Base-by-base conservation (phyloP, 2,329 filamentous ascomycete species). In the Ophiostoma piceae region DNA sequence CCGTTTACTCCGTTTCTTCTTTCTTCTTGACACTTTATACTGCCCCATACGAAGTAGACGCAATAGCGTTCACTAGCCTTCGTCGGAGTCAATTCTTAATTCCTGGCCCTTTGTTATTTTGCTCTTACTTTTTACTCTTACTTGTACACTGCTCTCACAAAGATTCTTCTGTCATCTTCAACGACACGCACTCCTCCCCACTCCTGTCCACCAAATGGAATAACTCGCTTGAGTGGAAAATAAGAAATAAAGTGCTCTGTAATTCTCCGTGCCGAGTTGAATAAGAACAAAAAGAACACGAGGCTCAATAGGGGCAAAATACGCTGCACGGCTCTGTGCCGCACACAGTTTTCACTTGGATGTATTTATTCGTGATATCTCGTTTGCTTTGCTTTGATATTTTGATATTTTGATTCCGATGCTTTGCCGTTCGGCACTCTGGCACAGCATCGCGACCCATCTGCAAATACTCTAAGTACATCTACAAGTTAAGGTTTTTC, bases 171-270 rank as follows among this genome's bases (percentile, higher is more conserved):
- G 22, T 57, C n/a, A 8, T 32, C 57, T 62, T 62, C 57, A 62
- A 35, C 57, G 57, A 62, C 57, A 62, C 57, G 57, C 57, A 62
- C 57, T 62, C 26, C 51, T 62, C 57, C 2, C 57, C 57, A 62
- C 57, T 32, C 9, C 12, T 29, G 57, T 16, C 57, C 26, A 32
- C 26, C 22, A 62, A 62, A 62, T 62, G 14, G 57, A 62, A 62
- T 16, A 62, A 62, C 5, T 62, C 1, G 11, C 26, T 32, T 62
- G 26, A 62, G 57, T 32, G 57, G 22, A 57, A 57, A 57, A 57
- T 26, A 57, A 57, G 51, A 57, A 57, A 57, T 47, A 47, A 47
- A 47, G 43, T n/a, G 43, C 43, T 19, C 43, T 47, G 43, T 47
- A 47, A 47, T 47, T 47, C 43, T 47, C 43, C 43, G 43, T 47